phyloP scores from a whole-genome alignment of 139 green algal species.

The Micractinium conductrix region DNA sequence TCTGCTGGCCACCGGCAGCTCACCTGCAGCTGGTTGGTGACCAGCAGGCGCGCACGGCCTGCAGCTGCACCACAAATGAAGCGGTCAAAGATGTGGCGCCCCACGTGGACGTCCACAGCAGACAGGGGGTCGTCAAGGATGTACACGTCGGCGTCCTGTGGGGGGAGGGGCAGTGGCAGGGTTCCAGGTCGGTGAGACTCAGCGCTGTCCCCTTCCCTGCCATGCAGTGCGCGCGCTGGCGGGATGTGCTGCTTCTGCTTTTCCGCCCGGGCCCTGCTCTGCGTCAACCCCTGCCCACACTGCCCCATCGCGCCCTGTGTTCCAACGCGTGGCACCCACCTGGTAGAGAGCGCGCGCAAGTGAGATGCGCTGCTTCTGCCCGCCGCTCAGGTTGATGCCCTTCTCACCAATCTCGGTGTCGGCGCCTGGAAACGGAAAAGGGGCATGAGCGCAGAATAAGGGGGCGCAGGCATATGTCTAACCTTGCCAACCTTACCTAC shows the following conservation, averaged over 20 bases:
- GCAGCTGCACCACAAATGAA: conserved; percentile 62
- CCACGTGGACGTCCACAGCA: conserved; percentile 94
- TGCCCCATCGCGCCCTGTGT: too few species aligned
- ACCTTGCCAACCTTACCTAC: too few species aligned
- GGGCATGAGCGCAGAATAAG: too few species aligned
- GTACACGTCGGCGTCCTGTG: conserved; percentile 82
- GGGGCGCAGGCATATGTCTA: too few species aligned
- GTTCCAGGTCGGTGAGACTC: background rate
- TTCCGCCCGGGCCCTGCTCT: too few species aligned
- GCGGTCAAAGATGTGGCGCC: conserved; percentile 83
- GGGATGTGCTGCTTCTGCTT: background rate
- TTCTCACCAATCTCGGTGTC: conserved; percentile 95
- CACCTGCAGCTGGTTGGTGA: conserved; percentile 94
- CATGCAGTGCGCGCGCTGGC: background rate
- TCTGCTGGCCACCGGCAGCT: too few species aligned
- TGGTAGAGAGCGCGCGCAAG: conserved; percentile 88
- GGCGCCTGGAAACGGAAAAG: conserved; percentile 46
- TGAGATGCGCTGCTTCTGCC: conserved; percentile 93
- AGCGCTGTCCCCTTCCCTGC: background rate
- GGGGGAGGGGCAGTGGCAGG: background rate
- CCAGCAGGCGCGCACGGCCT: conserved; percentile 78
- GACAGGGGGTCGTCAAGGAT: conserved; percentile 95
- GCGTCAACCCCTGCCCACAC: background rate
- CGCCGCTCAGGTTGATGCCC: conserved; percentile 91
- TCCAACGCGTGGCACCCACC: conserved; percentile 7